Base-by-base conservation (phyloP, 805 yeast species). In the Henningerozyma blattae region DNA sequence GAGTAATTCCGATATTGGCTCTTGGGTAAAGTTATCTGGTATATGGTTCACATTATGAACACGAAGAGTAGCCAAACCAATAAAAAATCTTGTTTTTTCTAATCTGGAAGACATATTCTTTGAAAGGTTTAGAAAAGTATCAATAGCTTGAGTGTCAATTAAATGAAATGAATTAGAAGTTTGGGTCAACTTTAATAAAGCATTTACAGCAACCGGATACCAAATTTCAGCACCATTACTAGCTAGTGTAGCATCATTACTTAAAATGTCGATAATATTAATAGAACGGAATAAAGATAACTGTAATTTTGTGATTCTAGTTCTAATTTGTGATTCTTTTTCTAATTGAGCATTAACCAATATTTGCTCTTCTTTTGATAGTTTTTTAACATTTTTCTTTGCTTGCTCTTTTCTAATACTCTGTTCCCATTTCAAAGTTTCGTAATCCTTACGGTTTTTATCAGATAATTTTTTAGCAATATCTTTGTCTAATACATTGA, bases 371-470 rank as follows among this genome's bases (percentile, higher is more conserved):
- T 87, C 96, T 42, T 75, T 78, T 3, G 93, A 68, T 27, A 77
- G 61, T 48, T 80, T 81, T 56, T 68, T 76, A 10, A 34, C 38
- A 48, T n/a, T 50, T 44, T 41, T 69, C 34, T 66, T 65, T 1
- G 79, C 76, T 25, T 86, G 64, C 48, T 85, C 89, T 41, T 75
- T 74, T 46, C 89, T 73, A 22, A 91, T 69, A 33, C 71, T 70
- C 44, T 78, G 86, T 51, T 91, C 98, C 97, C 97, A 89, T 53
- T 83, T 75, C 38, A 71, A 61, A 2, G 87, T 80, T 46, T 80
- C 94, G 46, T 84, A 84, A 47, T 86, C 95, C 50, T 77, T 86
- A 1, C 83, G 62, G 51, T 83, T 83, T 52, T 81, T 83, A 49
- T 73, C 72, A 12, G 74, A 72, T 4, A 59, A 62, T 22, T 58